phyloP scores from a whole-genome alignment of 2,329 filamentous ascomycete genomes.

The Immersiporthe knoxdaviesiana region DNA sequence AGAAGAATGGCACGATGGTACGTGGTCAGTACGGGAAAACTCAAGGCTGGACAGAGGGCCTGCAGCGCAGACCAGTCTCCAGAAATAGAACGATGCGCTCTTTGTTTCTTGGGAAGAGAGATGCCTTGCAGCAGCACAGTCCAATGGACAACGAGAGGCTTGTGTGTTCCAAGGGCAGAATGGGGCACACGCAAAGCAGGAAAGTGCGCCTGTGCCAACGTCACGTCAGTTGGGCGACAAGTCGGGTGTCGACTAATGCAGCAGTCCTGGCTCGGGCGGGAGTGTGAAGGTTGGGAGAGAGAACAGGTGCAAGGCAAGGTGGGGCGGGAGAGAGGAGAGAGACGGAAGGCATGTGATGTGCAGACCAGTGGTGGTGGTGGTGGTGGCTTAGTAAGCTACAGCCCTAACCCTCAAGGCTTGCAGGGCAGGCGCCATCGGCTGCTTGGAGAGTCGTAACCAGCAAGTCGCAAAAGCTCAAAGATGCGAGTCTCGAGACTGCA shows the following conservation, averaged over 20 bases:
- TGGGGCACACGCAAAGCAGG: slow-evolving; percentile 7
- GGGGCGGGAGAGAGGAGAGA: slow-evolving; percentile 15
- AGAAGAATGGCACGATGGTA: slow-evolving; percentile 28
- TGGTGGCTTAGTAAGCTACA: slow-evolving; percentile 25
- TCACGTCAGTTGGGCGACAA: slow-evolving; percentile 27
- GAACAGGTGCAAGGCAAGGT: neutral
- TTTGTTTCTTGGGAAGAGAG: slow-evolving; percentile 15
- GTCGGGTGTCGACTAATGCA: slow-evolving; percentile 18
- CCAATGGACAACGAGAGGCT: neutral
- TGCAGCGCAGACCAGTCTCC: slow-evolving; percentile 15
- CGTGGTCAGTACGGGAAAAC: slow-evolving; percentile 19
- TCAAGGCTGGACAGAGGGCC: neutral
- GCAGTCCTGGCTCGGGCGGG: slow-evolving; percentile 6
- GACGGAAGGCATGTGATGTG: slow-evolving; percentile 30
- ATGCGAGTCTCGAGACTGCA: neutral
- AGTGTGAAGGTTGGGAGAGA: slow-evolving; percentile 12
- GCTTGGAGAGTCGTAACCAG: neutral
- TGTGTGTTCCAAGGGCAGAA: slow-evolving; percentile 14
- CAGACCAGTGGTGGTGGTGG: neutral
- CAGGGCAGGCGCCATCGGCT: neutral
- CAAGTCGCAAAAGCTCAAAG: neutral
- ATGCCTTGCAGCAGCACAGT: slow-evolving; percentile 15
- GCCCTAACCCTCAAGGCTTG: slow-evolving; percentile 14
- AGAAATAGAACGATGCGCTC: slow-evolving; percentile 14
- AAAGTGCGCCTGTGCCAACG: slow-evolving; percentile 12